Evolutionary conservation across 1,139 yeast species (phyloP).

Genomic region (Diutina pseudorugosa): DNA sequence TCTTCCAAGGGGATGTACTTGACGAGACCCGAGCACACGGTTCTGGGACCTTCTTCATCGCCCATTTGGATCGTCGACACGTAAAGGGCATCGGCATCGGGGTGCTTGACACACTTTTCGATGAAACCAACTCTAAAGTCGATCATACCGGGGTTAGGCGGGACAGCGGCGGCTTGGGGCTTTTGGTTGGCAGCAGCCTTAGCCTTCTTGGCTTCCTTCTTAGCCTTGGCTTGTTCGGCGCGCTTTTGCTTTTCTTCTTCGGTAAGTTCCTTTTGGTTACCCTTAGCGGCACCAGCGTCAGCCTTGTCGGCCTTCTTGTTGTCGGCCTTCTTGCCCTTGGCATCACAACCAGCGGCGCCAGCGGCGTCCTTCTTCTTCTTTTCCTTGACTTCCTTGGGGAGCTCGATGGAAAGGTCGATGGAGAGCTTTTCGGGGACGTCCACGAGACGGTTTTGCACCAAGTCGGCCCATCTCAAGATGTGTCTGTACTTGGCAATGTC

Average conservation of each 20-base stretch:
- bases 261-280: conserved; percentile 17
- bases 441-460: conserved; percentile 58
- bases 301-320: conserved; percentile 9
- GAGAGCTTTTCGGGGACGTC: conserved; percentile 43
- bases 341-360: conserved; percentile 22
- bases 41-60: conserved; percentile 93
- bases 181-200: conserved; percentile 35
- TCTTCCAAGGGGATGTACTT: conserved; percentile 66
- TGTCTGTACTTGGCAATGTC: conserved; percentile 57
- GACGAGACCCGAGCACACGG: conserved; percentile 92
- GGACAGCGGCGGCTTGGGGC: conserved; percentile 43
- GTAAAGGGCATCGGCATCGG: conserved; percentile 93
- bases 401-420: conserved; percentile 45
- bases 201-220: conserved; percentile 54
- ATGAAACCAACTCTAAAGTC: conserved; percentile 95
- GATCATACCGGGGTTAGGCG: conserved; percentile 71
- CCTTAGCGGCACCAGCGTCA: conserved; percentile 12
- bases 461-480: conserved; percentile 82
- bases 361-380: conserved; percentile 31
- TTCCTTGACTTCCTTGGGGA: conserved; percentile 47
- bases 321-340: conserved; percentile 6
- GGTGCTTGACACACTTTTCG: conserved; percentile 93
- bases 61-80: conserved; percentile 96
- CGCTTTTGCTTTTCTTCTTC: conserved; percentile 56
- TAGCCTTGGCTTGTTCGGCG: conserved; percentile 54